Evolutionary conservation across 495 filamentous ascomycete species (phyloP).

Genomic region (Lineolata rhizophorae): DNA sequence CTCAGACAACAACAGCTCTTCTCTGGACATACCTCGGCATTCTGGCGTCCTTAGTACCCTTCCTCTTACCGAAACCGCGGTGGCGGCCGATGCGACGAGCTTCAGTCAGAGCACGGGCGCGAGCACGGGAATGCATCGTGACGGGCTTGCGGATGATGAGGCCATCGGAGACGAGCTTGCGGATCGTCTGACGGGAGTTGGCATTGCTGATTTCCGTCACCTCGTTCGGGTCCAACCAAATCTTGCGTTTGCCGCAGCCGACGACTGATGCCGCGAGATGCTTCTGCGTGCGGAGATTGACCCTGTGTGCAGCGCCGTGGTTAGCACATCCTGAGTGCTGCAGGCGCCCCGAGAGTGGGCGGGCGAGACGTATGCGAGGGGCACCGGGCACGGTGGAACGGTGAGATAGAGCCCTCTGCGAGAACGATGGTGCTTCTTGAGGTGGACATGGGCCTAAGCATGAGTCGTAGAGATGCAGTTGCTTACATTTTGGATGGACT

Average conservation of each 20-base stretch:
- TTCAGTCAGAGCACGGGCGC: constrained; percentile 75
- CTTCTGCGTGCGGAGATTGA: constrained; percentile 99
- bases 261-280: constrained; percentile 95
- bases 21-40: constrained; percentile 98
- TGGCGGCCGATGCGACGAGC: constrained; percentile 86
- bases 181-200: constrained; percentile 99
- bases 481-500: too few relatives aligned
- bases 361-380: too few relatives aligned
- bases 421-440: too few relatives aligned
- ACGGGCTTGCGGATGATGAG: constrained; percentile 99
- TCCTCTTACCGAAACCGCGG: constrained; percentile 98
- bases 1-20: too few relatives aligned
- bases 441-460: too few relatives aligned
- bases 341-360: too few relatives aligned
- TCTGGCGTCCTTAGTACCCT: constrained; percentile 98
- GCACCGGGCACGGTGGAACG: too few relatives aligned
- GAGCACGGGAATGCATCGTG: constrained; percentile 95
- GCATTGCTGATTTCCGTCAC: constrained; percentile 98
- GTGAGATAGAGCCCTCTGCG: too few relatives aligned
- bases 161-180: constrained; percentile 99
- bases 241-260: constrained; percentile 97
- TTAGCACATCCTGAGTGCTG: too few relatives aligned
- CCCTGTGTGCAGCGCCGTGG: too few relatives aligned
- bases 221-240: constrained; percentile 99
- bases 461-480: too few relatives aligned